phyloP scores from a whole-genome alignment of 2,329 filamentous ascomycete genomes.

The Pseudocercospora pini-densiflorae region DNA sequence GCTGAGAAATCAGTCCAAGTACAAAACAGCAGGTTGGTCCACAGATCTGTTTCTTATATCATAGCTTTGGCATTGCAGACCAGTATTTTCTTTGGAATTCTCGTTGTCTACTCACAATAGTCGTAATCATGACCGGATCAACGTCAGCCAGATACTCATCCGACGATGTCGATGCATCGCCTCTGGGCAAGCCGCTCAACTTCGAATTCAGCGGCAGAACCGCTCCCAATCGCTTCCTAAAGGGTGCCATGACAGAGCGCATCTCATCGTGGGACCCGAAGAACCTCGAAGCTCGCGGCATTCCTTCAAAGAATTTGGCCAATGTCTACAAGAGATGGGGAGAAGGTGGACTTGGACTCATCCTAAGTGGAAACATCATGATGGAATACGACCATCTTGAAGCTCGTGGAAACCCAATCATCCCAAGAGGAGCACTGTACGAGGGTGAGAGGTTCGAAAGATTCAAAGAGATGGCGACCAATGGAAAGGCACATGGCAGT shows the following conservation, averaged over 20 bases:
- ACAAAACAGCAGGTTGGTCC: neutral
- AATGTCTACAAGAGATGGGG: conserved; percentile 67
- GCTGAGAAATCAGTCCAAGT: neutral
- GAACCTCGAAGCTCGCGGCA: conserved; percentile 56
- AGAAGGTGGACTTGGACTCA: conserved; percentile 59
- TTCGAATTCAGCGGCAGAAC: conserved; percentile 57
- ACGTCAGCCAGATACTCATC: conserved; percentile 46
- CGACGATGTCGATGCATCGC: conserved; percentile 45
- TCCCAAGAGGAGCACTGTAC: conserved; percentile 57
- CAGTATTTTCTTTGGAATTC: neutral
- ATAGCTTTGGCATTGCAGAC: neutral
- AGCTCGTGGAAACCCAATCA: conserved; percentile 58
- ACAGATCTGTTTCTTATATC: neutral
- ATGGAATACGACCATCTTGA: conserved; percentile 19
- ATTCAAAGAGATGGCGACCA: conserved; percentile 61
- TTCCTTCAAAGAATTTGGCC: conserved; percentile 58
- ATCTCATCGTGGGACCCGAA: conserved; percentile 64
- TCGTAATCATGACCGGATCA: conserved; percentile 20
- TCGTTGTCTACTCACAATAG: neutral
- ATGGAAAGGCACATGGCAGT: conserved; percentile 60
- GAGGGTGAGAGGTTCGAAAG: conserved; percentile 63
- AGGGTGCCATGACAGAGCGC: conserved; percentile 69
- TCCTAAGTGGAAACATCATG: conserved; percentile 68
- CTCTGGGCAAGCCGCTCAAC: conserved; percentile 49
- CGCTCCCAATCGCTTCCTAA: conserved; percentile 69